These are phyloP conservation scores for Calonectria leucothoes DNA, from an alignment of 2,329 filamentous ascomycete species.

Conservation along the genomic window DNA sequence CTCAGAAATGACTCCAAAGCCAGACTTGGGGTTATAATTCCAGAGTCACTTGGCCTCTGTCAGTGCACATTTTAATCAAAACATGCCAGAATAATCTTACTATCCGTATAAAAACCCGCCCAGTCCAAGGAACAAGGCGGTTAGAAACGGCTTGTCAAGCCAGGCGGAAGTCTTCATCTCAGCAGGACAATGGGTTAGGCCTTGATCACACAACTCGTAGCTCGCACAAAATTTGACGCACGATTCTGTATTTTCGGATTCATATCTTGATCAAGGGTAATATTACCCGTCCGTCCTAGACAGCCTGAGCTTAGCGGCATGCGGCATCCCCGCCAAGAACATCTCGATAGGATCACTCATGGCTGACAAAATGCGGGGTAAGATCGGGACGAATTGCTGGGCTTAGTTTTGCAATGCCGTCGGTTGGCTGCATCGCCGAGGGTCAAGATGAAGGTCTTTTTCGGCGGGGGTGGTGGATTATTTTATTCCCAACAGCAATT, in stretches of 20 bases:
- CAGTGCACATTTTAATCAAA: accelerated
- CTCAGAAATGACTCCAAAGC: conserved; percentile 48
- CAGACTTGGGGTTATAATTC: conserved; percentile 55
- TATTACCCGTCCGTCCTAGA: conserved; percentile 26
- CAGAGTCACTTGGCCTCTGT: conserved; percentile 48
- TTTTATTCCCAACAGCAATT: conserved; percentile 31
- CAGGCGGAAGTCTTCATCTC: conserved; percentile 44
- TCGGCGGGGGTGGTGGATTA: conserved; percentile 28
- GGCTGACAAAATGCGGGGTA: conserved; percentile 35
- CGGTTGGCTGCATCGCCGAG: neutral
- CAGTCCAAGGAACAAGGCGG: conserved; percentile 52
- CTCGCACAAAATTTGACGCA: neutral
- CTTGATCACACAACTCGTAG: neutral
- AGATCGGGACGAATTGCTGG: neutral
- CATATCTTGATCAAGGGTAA: conserved; percentile 19
- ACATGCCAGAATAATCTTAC: conserved; percentile 31
- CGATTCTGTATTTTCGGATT: neutral
- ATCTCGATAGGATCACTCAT: conserved; percentile 12
- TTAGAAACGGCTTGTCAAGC: conserved; percentile 53
- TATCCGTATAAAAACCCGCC: conserved; percentile 55
- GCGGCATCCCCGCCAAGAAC: conserved; percentile 4
- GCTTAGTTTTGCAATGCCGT: neutral
- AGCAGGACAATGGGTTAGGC: neutral
- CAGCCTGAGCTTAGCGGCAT: conserved; percentile 10
- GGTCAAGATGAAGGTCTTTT: neutral